Conservation (phyloP, 1,284 basidiomycete species). For the Salmacisia buchloeana region DNA sequence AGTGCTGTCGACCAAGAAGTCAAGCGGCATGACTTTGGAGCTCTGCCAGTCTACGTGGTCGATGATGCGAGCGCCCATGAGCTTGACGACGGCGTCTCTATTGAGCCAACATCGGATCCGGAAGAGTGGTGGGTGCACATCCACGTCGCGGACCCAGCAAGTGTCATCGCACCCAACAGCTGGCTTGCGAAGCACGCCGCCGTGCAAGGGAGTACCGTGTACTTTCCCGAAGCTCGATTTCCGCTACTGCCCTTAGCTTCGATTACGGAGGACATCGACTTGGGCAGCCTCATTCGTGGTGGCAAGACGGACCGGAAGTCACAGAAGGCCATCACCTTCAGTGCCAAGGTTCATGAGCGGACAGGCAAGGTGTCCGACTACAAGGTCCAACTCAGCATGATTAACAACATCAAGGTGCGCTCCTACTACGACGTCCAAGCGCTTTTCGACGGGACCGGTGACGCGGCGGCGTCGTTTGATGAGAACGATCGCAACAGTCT, state of each 20-base stretch:
- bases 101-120: conserved; percentile 56
- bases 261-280: conserved; percentile 30
- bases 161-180: conserved; percentile 65
- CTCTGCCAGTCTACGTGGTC: conserved; percentile 77
- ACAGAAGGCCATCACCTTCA: conserved; percentile 68
- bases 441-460: conserved; percentile 21
- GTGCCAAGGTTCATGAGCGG: conserved; percentile 61
- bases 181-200: conserved; percentile 54
- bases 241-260: conserved; percentile 58
- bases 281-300: conserved; percentile 33
- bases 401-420: conserved; percentile 65
- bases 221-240: conserved; percentile 33
- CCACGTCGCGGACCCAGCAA: conserved; percentile 89
- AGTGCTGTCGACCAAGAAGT: conserved; percentile 17
- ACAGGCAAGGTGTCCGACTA: conserved; percentile 67
- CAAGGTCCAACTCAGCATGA: conserved; percentile 64
- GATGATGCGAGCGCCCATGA: conserved; percentile 78
- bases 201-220: conserved; percentile 30
- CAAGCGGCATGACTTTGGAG: conserved; percentile 68
- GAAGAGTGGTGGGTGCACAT: conserved; percentile 70
- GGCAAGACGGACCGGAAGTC: conserved; percentile 50
- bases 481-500: conserved; percentile 52
- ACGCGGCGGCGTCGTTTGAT: conserved; percentile 11
- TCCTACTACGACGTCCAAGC: conserved; percentile 65
- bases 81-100: conserved; percentile 86